These are phyloP conservation scores for Ceratobasidium sp. DNA, from an alignment of 1,284 basidiomycete genomes.

Conservation along the genomic window DNA sequence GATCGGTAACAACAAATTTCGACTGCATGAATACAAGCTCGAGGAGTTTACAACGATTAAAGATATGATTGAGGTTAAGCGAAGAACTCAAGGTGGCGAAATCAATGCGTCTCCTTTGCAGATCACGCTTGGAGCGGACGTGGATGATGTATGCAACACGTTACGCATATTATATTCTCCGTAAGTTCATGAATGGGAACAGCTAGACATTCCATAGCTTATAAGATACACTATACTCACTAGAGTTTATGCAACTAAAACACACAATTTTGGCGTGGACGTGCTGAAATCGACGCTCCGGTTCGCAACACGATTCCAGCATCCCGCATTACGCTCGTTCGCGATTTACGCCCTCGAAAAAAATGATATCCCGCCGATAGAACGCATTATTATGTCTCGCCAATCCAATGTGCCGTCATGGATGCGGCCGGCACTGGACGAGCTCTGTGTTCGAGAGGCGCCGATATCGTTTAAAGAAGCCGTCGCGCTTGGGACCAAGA, in stretches of 20 bases:
- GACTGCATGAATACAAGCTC: conserved; percentile 6
- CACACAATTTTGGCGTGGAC: neutral
- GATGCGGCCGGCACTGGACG: neutral
- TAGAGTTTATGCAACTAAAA: neutral
- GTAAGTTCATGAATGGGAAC: neutral
- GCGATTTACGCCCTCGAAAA: neutral
- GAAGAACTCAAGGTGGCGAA: too few species aligned
- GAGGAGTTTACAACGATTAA: neutral
- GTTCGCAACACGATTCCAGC: conserved; percentile 1
- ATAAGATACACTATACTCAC: neutral
- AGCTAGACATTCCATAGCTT: neutral
- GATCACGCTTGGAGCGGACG: neutral
- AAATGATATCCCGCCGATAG: neutral
- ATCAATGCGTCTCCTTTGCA: neutral
- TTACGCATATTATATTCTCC: neutral
- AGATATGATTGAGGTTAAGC: neutral
- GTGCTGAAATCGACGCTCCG: conserved; percentile 12
- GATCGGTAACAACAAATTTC: neutral
- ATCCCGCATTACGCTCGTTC: neutral
- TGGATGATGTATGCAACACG: conserved; percentile 4
- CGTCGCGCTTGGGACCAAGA: neutral
- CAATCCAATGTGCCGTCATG: conserved; percentile 5
- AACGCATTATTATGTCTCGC: conserved; percentile 3
- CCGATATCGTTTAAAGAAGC: neutral
- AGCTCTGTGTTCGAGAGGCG: neutral